phyloP scores from a whole-genome alignment of 2,329 filamentous ascomycete species.

The Grosmannia serpens region DNA sequence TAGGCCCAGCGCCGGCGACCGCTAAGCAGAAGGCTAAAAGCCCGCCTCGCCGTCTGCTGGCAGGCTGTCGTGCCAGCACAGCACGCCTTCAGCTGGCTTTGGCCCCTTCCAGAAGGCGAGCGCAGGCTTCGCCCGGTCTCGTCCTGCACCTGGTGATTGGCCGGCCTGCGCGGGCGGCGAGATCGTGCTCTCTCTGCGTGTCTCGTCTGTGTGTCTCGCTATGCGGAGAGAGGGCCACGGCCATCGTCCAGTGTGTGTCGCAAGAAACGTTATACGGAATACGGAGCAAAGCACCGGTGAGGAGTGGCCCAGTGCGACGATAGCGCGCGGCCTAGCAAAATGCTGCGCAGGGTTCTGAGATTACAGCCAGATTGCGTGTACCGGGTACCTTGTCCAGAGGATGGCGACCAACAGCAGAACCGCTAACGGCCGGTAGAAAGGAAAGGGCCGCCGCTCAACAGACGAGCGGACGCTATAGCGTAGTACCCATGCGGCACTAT shows the following conservation, averaged over 20 bases:
- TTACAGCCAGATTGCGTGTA: not conserved
- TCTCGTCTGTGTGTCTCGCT: not conserved
- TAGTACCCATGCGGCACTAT: not conserved
- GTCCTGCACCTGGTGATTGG: not conserved
- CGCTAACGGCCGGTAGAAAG: constrained; percentile 2
- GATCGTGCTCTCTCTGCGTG: not conserved
- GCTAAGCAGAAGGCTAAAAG: not conserved
- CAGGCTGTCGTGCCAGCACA: not conserved
- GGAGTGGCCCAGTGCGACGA: too few species aligned
- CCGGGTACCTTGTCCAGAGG: too few species aligned
- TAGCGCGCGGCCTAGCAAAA: too few species aligned
- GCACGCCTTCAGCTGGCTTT: not conserved
- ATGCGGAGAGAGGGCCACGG: too few species aligned
- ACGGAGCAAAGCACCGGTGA: too few species aligned
- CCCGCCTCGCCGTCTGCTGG: not conserved
- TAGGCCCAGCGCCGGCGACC: not conserved
- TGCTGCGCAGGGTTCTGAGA: too few species aligned
- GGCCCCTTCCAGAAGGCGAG: not conserved
- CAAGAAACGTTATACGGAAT: not conserved
- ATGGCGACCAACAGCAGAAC: too few species aligned
- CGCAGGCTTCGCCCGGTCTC: not conserved
- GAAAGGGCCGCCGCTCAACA: not conserved
- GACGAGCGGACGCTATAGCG: not conserved
- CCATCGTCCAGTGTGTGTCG: not conserved
- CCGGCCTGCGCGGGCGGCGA: not conserved